Percentiles rank a stretch among this genome's conserved stretches.
Evolutionary conservation across 805 yeast genomes (phyloP).

Genomic region (Candida oleophila): DNA sequence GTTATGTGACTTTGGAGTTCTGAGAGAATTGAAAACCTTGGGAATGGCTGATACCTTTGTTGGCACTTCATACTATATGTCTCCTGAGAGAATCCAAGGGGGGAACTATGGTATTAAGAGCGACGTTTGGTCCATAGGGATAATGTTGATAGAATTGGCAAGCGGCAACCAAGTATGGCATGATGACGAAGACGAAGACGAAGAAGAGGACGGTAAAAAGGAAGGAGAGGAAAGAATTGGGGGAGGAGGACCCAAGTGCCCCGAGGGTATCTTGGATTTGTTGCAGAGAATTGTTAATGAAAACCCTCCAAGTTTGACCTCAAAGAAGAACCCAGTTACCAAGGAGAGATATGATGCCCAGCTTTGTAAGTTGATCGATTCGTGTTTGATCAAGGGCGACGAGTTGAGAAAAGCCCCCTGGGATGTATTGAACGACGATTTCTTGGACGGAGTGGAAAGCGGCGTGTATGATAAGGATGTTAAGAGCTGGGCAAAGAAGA

Average conservation of each 20-base stretch:
- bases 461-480: constrained; percentile 37
- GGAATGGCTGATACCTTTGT: constrained; percentile 91
- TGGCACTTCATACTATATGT: constrained; percentile 95
- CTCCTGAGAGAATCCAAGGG: constrained; percentile 97
- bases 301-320: constrained; percentile 69
- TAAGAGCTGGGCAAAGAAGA: constrained; percentile 39
- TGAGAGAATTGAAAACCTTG: constrained; percentile 87
- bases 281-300: constrained; percentile 93
- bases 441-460: constrained; percentile 28
- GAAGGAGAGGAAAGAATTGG: neutral
- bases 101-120: constrained; percentile 90
- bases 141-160: constrained; percentile 85
- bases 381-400: constrained; percentile 73
- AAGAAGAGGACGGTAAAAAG: constrained; percentile 8
- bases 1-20: constrained; percentile 95
- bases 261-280: constrained; percentile 86
- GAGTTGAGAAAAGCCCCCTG: constrained; percentile 67
- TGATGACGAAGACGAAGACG: constrained; percentile 41
- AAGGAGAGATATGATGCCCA: constrained; percentile 36
- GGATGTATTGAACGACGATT: constrained; percentile 50
- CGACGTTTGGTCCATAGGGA: constrained; percentile 96
- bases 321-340: constrained; percentile 30
- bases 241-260: constrained; percentile 22
- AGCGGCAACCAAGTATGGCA: constrained; percentile 81
- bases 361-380: constrained; percentile 67